Conservation (phyloP, 1,284 basidiomycete genomes). For the Testicularia cyperi region DNA sequence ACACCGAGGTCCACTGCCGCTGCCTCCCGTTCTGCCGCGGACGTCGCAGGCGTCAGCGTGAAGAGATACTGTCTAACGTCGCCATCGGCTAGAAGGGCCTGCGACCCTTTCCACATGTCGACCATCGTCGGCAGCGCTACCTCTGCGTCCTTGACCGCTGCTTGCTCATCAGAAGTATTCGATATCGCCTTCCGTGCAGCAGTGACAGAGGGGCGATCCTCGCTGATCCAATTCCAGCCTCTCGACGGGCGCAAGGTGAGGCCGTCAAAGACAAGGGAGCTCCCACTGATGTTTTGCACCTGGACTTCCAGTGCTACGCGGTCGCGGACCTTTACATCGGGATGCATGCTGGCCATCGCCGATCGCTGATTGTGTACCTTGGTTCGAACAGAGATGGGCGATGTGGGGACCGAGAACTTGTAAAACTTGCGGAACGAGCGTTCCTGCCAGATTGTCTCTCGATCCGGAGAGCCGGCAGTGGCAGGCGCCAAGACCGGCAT, state of each 20-base stretch:
- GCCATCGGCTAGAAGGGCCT: constrained; percentile 36
- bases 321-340: constrained; percentile 19
- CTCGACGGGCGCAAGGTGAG: constrained; percentile 30
- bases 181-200: neutral
- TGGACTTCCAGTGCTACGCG: constrained; percentile 57
- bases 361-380: constrained; percentile 49
- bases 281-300: constrained; percentile 46
- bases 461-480: neutral
- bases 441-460: constrained; percentile 15
- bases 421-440: constrained; percentile 54
- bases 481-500: neutral
- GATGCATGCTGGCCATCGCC: constrained; percentile 16
- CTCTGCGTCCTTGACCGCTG: too few species aligned
- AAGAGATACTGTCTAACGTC: constrained; percentile 56
- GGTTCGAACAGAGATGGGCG: constrained; percentile 53
- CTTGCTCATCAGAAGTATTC: neutral
- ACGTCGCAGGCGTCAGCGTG: constrained; percentile 7
- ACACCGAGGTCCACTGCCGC: constrained; percentile 6
- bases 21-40: neutral
- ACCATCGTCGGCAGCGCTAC: neutral
- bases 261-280: constrained; percentile 38
- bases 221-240: constrained; percentile 21
- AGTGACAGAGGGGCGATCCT: constrained; percentile 21
- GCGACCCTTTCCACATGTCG: constrained; percentile 19
- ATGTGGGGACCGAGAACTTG: constrained; percentile 40